Percentiles rank a stretch among this genome's conserved stretches.
Conservation (phyloP, 2,329 filamentous ascomycete genomes). For the Diaporthe vaccinii region DNA sequence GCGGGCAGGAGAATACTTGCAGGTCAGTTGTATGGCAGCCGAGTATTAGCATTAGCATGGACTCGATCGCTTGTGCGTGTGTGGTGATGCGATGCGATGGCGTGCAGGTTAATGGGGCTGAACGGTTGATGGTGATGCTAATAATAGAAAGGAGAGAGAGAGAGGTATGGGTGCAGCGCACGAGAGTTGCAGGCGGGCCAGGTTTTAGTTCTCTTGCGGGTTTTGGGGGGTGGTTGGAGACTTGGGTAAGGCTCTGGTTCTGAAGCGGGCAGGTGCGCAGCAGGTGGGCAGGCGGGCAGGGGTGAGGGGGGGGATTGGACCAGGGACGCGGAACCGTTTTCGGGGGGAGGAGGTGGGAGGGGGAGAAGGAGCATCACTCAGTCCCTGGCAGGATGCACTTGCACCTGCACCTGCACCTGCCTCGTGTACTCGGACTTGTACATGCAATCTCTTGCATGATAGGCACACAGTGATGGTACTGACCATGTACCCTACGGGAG, state of each 20-base stretch:
- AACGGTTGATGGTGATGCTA: constrained; percentile 28
- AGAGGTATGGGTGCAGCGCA: constrained; percentile 32
- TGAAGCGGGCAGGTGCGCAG: constrained; percentile 27
- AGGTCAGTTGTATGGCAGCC: constrained; percentile 27
- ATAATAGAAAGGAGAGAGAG: constrained; percentile 35
- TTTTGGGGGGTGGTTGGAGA: constrained; percentile 27
- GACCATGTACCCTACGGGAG: neutral
- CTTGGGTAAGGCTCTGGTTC: constrained; percentile 17
- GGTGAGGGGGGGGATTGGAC: constrained; percentile 59
- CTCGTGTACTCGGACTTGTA: neutral
- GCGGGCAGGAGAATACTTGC: constrained; percentile 8
- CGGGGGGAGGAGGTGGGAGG: constrained; percentile 40
- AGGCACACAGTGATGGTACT: neutral
- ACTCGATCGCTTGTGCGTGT: constrained; percentile 10
- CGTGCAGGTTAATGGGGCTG: constrained; percentile 34
- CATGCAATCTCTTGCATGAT: constrained; percentile 7
- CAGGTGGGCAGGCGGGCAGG: constrained; percentile 57
- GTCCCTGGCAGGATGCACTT: constrained; percentile 25
- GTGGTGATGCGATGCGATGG: constrained; percentile 28
- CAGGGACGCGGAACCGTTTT: constrained; percentile 42
- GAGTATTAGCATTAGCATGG: constrained; percentile 31
- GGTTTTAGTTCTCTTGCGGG: constrained; percentile 17
- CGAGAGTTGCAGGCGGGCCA: constrained; percentile 30
- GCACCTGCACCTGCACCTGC: constrained; percentile 11
- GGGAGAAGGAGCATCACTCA: constrained; percentile 40